Conservation (phyloP, 2,329 filamentous ascomycete genomes). For the Claviceps maximensis region DNA sequence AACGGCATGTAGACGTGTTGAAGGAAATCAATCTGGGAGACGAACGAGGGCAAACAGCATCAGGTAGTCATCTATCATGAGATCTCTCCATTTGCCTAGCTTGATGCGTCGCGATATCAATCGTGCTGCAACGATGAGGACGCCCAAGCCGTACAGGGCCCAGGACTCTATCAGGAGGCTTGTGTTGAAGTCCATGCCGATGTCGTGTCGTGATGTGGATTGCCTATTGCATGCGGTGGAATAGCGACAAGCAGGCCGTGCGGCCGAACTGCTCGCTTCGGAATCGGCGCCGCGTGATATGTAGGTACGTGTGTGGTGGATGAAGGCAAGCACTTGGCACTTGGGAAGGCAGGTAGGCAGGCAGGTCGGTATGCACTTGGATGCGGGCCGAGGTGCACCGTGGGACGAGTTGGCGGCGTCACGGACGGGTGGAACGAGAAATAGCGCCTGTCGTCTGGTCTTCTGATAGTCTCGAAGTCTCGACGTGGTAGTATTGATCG, state of each 20-base stretch:
- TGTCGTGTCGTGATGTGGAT: neutral
- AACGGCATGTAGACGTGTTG: neutral
- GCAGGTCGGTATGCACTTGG: too few relatives aligned
- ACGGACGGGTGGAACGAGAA: neutral
- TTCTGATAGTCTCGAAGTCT: neutral
- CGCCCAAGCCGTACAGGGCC: constrained; percentile 16
- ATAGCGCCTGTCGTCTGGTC: too few relatives aligned
- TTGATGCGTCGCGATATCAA: constrained; percentile 20
- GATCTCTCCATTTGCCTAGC: constrained; percentile 30
- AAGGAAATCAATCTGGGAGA: constrained; percentile 7
- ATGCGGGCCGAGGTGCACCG: too few relatives aligned
- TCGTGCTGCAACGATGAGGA: constrained; percentile 14
- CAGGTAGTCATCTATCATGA: constrained; percentile 44
- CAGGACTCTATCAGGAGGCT: constrained; percentile 17
- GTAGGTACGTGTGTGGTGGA: neutral
- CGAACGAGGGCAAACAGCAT: constrained; percentile 36
- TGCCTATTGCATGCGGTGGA: neutral
- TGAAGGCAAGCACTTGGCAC: too few relatives aligned
- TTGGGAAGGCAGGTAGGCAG: too few relatives aligned
- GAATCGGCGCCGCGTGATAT: neutral
- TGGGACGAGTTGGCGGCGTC: neutral
- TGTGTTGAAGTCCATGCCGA: constrained; percentile 14
- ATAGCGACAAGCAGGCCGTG: neutral
- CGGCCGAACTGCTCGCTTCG: neutral
- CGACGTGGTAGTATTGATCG: neutral